phyloP scores from a whole-genome alignment of 129 eudicot genomes.

The Chrysanthemum seticuspe region DNA sequence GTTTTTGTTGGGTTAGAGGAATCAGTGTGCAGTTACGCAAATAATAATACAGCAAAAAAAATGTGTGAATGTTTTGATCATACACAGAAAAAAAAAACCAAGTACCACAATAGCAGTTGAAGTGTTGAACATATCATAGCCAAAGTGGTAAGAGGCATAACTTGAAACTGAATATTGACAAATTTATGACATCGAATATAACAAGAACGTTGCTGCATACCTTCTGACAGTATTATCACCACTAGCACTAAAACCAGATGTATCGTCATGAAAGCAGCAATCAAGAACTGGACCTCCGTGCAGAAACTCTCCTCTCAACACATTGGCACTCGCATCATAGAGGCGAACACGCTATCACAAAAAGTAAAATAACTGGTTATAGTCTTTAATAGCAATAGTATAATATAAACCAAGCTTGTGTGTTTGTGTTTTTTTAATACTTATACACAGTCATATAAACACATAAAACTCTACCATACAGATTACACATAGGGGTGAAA shows the following conservation, averaged over 20 bases:
- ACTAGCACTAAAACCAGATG: conserved; percentile 82
- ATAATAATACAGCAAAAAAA: no score
- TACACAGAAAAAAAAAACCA: no score
- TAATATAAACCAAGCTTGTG: not conserved
- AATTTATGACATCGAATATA: not conserved
- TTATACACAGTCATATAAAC: not conserved
- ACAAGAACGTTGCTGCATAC: conserved; percentile 30
- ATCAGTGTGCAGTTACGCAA: no score
- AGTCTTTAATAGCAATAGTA: conserved; percentile 3
- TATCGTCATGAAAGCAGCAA: conserved; percentile 91
- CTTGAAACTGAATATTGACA: not conserved
- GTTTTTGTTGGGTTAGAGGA: no score
- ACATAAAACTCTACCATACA: conserved; percentile 1
- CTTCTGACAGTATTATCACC: conserved; percentile 72
- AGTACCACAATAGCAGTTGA: no score
- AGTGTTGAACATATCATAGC: no score
- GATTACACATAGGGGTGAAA: no score
- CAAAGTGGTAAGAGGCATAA: no score
- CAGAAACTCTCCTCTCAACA: conserved; percentile 79
- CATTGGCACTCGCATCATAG: conserved; percentile 82
- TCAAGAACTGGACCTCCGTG: conserved; percentile 86
- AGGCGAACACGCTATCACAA: conserved; percentile 63
- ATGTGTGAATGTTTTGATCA: no score
- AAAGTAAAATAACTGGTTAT: not conserved
- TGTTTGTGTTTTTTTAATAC: not conserved